Evolutionary conservation across 495 filamentous ascomycete genomes (phyloP), one percentile per base, ranked within the genome.

Genomic region (Daldinia concentrica): DNA sequence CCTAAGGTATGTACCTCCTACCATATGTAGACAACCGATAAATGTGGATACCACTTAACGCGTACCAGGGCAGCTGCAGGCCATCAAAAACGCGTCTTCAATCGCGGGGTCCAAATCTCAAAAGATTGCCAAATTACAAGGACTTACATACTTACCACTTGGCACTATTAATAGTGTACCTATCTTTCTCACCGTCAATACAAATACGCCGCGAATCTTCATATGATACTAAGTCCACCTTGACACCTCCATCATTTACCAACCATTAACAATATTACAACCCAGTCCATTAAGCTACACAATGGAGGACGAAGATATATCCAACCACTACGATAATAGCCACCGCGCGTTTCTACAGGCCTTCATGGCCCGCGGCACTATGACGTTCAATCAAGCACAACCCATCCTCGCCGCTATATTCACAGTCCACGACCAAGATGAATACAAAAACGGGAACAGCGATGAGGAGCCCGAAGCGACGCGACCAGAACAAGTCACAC

Each of bases 301-400:
- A 17, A 72, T 74, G 74, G 71, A 72, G 24, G 65, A 73, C 22
- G 66, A 69, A 50, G 73, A 76, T 2, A 48, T 66, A 55, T 14
- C 39, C 24, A 51, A 37, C 22, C 62, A 69, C 22, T 83, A 81
- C 66, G 71, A 77, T 77, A 87, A 97, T 75, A 84, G 85, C 72
- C 92, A 98, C 78, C 91, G 93, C 51, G 94, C 95, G n/a, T 97
- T 99, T 75, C 82, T 98, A 0, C 95, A 99, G 82, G 92, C 91
- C 67, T 91, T 99, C 75, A 87, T 98, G 77, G 88, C 91, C 3
- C 89, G 89, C 17, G 90, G 90, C 7, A 86, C 87, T 24, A 82
- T 97, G 77, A 97, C 91, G 6, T 89, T 92, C 69, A 79, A 85
- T 34, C 89, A 96, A 63, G 89, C 89, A 4, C 87, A 90, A 65